Base-by-base conservation (phyloP, 441 rosid genomes). In the Gossypium gossypioides region DNA sequence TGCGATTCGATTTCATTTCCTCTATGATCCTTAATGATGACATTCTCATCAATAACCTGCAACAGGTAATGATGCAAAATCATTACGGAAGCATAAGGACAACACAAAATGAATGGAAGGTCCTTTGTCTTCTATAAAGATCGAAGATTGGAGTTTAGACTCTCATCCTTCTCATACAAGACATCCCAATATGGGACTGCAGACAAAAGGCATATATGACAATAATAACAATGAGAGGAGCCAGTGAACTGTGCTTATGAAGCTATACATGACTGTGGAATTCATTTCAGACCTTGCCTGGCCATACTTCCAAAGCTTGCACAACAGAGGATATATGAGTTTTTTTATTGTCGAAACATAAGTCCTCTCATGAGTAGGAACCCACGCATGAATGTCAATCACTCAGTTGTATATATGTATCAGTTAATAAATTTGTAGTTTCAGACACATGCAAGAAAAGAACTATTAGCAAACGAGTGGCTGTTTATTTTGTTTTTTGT, bases 1-100 rank as follows among this genome's bases (percentile, higher is more conserved):
- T 85, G 89, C 15, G 84, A 81, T 52, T 74, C 81, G 27, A 85
- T 75, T 71, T 78, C 79, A 57, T 81, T 73, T 73, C 86, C 89
- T 18, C 72, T 54, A 52, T 85, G 76, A 77, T 85, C 85, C 59
- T 44, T 75, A 60, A 85, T 85, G 15, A 70, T 59, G 19, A 85
- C 72, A 40, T 83, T 75, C 65, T 72, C 83, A 44, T 72, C 76
- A 18, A 78, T 29, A 65, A 85, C 88, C 88, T 85, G 83, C 18
- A 40, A 24, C 46, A 68, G 72, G 56, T 71, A 46, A 58, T 13
- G 25, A 75, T 18, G 74, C 58, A n/a, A 63, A 71, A 9, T 76
- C 18, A 65, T 51, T 24, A 22, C 42, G 13, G 19, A 44, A 16
- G 42, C 37, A 10, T 3, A 18, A 34, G 46, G 10, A 19, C 21